phyloP scores from a whole-genome alignment of 2,329 filamentous ascomycete genomes.

The Colletotrichum sp. region DNA sequence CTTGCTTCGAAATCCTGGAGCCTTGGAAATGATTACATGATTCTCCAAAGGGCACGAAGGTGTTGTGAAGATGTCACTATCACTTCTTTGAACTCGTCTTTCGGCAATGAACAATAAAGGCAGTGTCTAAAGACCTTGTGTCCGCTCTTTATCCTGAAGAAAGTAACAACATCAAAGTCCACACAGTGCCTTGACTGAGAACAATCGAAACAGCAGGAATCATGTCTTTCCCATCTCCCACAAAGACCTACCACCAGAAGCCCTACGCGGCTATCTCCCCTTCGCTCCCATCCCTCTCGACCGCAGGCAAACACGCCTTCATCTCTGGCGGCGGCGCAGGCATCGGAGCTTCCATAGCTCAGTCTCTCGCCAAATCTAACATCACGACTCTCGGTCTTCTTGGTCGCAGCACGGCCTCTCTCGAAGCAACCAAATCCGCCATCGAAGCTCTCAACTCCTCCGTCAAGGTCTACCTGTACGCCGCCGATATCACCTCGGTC shows the following conservation, averaged over 20 bases:
- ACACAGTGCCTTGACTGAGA: accelerated
- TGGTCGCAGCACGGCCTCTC: conserved; percentile 29
- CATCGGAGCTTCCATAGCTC: conserved; percentile 50
- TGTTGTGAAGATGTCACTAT: not conserved
- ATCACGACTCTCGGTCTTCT: conserved; percentile 56
- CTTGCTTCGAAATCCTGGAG: not conserved
- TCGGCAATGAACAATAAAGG: not conserved
- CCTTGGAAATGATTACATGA: accelerated
- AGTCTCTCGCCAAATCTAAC: conserved; percentile 42
- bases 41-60: accelerated
- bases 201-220: accelerated
- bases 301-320: conserved; percentile 49
- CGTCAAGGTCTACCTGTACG: conserved; percentile 21
- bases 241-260: conserved; percentile 17
- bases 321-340: conserved; percentile 61
- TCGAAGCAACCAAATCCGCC: conserved; percentile 27
- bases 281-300: conserved; percentile 25
- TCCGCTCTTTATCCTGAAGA: not conserved
- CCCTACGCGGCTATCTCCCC: conserved; percentile 32
- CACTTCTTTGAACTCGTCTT: accelerated
- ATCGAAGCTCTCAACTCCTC: conserved; percentile 23
- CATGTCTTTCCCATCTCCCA: conserved; percentile 25
- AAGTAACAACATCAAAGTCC: not conserved
- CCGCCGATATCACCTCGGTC: conserved; percentile 21
- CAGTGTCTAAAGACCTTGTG: accelerated